Evolutionary conservation across 2,329 filamentous ascomycete species (phyloP), one percentile per base, ranked within the genome.

Genomic region (Chlorencoelia australis): DNA sequence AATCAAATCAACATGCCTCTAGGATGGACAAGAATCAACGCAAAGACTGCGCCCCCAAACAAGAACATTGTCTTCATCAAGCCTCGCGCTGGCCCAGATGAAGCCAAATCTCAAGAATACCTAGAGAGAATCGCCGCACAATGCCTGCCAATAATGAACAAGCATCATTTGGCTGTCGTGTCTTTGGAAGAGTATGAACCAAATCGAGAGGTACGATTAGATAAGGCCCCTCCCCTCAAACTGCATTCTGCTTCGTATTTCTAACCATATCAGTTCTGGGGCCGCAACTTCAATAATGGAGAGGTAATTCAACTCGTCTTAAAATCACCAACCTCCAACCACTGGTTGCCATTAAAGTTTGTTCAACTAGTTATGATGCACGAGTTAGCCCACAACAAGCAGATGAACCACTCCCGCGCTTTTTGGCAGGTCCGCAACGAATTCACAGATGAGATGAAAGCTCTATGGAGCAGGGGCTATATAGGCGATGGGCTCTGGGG

Each of bases 321-420:
- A 17, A 80, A 79, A 49, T 75, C 82, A 1, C 70, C 68, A 0
- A 65, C 62, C 4, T 71, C 69, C 0, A 73, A 74, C 17, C 70
- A 64, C 40, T 94, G 86, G 86, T 65, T 94, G 15, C 82, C 83
- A 0, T 87, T 91, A 53, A 68, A 75, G 43, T 86, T 87, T 53
- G 82, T 94, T 11, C 83, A 91, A 59, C 89, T 91, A 82, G 84
- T 93, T 47, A 93, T 94, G 86, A 88, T 93, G 75, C 86, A 94
- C 56, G 68, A 67, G 53, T 65, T 93, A 19, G 85, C 85, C 3
- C 85, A 93, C 58, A 88, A 82, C 67, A 82, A 84, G 58, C 80
- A 94, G 56, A 94, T 94, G 87, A 93, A 94, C 57, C 86, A 94
- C 56, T 81, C 77, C 2, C 70, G 73, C 37, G 75, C 73, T 2